phyloP scores from a whole-genome alignment of 2,329 filamentous ascomycete genomes.

The Lachnellula subtilissima region DNA sequence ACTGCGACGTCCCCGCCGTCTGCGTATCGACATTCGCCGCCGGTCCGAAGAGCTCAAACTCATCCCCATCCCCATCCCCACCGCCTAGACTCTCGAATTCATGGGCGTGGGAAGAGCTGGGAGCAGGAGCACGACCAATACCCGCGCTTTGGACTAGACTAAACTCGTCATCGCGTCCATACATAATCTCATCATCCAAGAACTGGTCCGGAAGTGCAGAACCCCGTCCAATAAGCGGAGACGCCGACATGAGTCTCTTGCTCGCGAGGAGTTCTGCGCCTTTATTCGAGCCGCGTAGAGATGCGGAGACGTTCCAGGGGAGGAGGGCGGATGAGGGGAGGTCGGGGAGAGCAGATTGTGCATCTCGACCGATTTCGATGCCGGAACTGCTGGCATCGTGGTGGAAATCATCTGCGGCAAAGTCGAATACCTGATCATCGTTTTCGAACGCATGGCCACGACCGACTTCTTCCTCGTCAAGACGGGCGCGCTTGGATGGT shows the following conservation, averaged over 20 bases:
- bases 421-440: conserved; percentile 35
- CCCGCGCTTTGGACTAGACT: neutral
- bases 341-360: conserved; percentile 61
- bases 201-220: conserved; percentile 18
- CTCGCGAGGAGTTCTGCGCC: conserved; percentile 20
- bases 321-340: conserved; percentile 56
- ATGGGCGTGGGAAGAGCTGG: neutral
- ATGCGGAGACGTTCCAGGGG: conserved; percentile 63
- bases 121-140: neutral
- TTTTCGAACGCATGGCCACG: conserved; percentile 25
- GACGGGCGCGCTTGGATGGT: conserved; percentile 34
- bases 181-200: conserved; percentile 21
- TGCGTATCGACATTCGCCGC: conserved; percentile 43
- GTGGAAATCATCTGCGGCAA: conserved; percentile 32
- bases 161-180: conserved; percentile 21
- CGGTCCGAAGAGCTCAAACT: conserved; percentile 41
- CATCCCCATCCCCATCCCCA: conserved; percentile 24
- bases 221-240: conserved; percentile 53
- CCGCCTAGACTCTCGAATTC: neutral
- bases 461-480: conserved; percentile 33
- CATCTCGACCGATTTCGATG: conserved; percentile 67
- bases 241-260: conserved; percentile 53
- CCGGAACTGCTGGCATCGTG: conserved; percentile 42
- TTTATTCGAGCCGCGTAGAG: conserved; percentile 33
- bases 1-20: conserved; percentile 41